Evolutionary conservation across 208 protist genomes (phyloP).

Genomic region (Kentomonas sorsogonicus): DNA sequence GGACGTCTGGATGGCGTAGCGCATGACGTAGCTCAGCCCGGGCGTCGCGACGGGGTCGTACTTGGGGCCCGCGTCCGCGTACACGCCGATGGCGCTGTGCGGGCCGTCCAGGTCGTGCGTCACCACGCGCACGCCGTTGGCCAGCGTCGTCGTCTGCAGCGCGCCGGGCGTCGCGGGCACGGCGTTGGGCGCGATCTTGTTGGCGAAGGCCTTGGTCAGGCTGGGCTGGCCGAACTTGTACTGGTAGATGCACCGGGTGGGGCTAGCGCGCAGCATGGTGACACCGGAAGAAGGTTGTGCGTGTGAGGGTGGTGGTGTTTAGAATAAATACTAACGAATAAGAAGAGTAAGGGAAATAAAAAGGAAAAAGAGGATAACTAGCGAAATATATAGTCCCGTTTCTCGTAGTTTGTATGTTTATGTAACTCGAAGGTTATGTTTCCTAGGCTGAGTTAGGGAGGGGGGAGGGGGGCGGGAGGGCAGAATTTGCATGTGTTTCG

Average conservation of each 20-base stretch:
- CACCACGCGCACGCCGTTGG: slow-evolving; percentile 72
- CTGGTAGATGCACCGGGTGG: slow-evolving; percentile 48
- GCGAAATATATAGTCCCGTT: too few species aligned
- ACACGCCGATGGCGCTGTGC: slow-evolving; percentile 59
- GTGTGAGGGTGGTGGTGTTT: too few species aligned
- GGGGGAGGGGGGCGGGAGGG: too few species aligned
- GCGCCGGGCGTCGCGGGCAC: slow-evolving; percentile 21
- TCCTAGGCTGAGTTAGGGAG: too few species aligned
- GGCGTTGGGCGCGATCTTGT: slow-evolving; percentile 24
- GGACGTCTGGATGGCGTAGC: slow-evolving; percentile 74
- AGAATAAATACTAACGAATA: too few species aligned
- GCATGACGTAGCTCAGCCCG: slow-evolving; percentile 82
- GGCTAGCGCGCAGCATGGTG: slow-evolving; percentile 53
- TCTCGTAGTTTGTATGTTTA: too few species aligned
- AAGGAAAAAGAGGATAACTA: too few species aligned
- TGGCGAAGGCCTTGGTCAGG: slow-evolving; percentile 52
- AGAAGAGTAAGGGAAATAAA: too few species aligned
- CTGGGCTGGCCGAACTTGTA: slow-evolving; percentile 81
- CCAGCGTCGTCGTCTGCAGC: slow-evolving; percentile 47
- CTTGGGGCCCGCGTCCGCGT: slow-evolving; percentile 74
- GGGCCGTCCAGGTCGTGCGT: slow-evolving; percentile 70
- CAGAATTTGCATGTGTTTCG: too few species aligned
- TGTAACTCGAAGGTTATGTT: too few species aligned
- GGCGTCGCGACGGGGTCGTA: slow-evolving; percentile 69
- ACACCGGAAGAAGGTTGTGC: too few species aligned